These are phyloP conservation scores for Penicillium sp. DNA, from an alignment of 2,329 filamentous ascomycete genomes.

Conservation along the genomic window DNA sequence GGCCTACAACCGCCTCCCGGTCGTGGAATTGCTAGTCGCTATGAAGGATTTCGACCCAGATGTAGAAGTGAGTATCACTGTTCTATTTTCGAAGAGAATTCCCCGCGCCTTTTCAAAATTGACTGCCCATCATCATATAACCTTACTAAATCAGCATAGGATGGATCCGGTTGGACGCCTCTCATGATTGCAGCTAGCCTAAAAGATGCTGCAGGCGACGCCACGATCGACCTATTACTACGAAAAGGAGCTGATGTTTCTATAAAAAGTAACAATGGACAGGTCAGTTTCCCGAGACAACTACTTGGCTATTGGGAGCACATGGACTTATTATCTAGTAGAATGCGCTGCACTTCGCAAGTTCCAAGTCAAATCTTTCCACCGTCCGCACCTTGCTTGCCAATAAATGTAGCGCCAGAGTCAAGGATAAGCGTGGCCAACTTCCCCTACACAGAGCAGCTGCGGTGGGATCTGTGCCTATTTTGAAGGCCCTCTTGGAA, in stretches of 20 bases:
- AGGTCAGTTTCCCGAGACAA: slow-evolving; percentile 28
- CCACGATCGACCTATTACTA: slow-evolving; percentile 46
- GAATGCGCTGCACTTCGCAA: slow-evolving; percentile 87
- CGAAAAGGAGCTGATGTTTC: slow-evolving; percentile 49
- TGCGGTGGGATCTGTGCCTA: slow-evolving; percentile 82
- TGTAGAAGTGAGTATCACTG: slow-evolving; percentile 57
- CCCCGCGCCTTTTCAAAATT: neutral
- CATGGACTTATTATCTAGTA: slow-evolving; percentile 36
- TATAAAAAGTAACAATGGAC: slow-evolving; percentile 43
- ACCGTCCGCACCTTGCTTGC: slow-evolving; percentile 73
- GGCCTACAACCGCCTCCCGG: slow-evolving; percentile 74
- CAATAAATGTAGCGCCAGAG: slow-evolving; percentile 71
- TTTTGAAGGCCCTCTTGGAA: slow-evolving; percentile 75
- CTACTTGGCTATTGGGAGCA: neutral
- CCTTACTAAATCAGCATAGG: slow-evolving; percentile 27
- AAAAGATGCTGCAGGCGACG: slow-evolving; percentile 46
- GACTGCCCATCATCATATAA: neutral
- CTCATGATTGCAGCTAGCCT: slow-evolving; percentile 52
- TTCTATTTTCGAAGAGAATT: neutral
- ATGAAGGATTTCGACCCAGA: slow-evolving; percentile 78
- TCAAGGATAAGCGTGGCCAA: slow-evolving; percentile 84
- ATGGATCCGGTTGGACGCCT: slow-evolving; percentile 51
- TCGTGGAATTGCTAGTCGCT: slow-evolving; percentile 70
- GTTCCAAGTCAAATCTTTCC: slow-evolving; percentile 85
- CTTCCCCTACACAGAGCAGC: slow-evolving; percentile 88